Conservation (phyloP, 768 basidiomycete species). For the Trametopsis cervina region DNA sequence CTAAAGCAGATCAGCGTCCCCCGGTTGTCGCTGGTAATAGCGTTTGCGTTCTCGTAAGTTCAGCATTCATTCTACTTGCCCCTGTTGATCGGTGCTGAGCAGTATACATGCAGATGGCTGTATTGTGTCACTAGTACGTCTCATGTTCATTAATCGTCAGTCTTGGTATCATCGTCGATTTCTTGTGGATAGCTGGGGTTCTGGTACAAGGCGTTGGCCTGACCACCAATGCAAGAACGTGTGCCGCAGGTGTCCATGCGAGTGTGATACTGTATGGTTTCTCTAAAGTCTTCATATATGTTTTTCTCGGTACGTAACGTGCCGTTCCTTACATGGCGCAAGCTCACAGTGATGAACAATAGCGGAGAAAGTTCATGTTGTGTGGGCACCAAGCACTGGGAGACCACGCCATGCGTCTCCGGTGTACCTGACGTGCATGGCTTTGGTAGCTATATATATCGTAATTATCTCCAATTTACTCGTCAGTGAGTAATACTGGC, state of each 20-base stretch:
- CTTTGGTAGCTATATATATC: constrained; percentile 20
- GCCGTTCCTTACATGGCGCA: not conserved
- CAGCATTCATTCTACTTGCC: not conserved
- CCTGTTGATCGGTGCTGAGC: not conserved
- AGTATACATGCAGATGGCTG: constrained; percentile 25
- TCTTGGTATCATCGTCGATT: not conserved
- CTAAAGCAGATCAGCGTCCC: constrained; percentile 31
- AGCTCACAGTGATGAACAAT: not conserved
- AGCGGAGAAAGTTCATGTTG: constrained; percentile 42
- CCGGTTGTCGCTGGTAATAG: constrained; percentile 32
- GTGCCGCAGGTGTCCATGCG: constrained; percentile 35
- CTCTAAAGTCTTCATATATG: constrained; percentile 41
- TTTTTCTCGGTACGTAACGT: constrained; percentile 31
- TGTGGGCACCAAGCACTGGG: constrained; percentile 32
- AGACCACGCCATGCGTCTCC: constrained; percentile 31
- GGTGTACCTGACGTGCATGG: constrained; percentile 34
- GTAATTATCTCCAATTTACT: constrained; percentile 29
- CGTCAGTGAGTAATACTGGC: constrained; percentile 24
- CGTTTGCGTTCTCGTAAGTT: constrained; percentile 34
- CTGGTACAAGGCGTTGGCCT: constrained; percentile 40
- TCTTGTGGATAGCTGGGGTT: constrained; percentile 36
- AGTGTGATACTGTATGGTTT: constrained; percentile 36
- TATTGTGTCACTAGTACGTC: constrained; percentile 35
- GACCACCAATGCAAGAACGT: constrained; percentile 28
- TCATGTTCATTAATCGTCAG: not conserved